Evolutionary conservation across 2,329 filamentous ascomycete species (phyloP).

Genomic region (Epichloe sibirici): DNA sequence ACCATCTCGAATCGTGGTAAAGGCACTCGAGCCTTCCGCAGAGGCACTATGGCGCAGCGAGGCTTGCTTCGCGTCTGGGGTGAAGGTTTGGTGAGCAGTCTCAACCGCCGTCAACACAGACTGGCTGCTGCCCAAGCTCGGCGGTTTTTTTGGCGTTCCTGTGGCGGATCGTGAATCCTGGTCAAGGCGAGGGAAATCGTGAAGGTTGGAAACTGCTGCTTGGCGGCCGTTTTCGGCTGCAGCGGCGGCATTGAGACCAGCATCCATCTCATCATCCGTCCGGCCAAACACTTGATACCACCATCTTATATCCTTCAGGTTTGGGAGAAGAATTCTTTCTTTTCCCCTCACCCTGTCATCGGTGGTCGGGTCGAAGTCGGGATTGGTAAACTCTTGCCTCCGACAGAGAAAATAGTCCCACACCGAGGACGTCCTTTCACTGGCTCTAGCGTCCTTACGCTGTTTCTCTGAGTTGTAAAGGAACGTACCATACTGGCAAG

Average conservation of each 20-base stretch:
- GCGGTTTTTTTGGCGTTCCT: constrained; percentile 26
- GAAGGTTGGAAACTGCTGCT: constrained; percentile 23
- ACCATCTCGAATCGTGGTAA: constrained; percentile 35
- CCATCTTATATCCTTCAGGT: constrained; percentile 71
- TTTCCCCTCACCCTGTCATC: constrained; percentile 71
- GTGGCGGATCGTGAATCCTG: constrained; percentile 11
- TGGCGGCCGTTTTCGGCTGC: constrained; percentile 33
- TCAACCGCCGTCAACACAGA: constrained; percentile 50
- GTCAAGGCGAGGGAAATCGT: constrained; percentile 15
- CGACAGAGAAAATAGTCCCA: constrained; percentile 93
- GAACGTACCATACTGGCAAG: constrained; percentile 94
- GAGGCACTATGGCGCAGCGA: constrained; percentile 32
- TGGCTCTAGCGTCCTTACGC: constrained; percentile 55
- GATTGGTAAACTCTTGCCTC: constrained; percentile 69
- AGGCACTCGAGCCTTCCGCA: constrained; percentile 30
- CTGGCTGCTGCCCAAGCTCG: constrained; percentile 27
- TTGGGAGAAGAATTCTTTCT: constrained; percentile 75
- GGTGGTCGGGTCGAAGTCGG: constrained; percentile 59
- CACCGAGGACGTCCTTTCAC: constrained; percentile 68
- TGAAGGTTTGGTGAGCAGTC: constrained; percentile 40
- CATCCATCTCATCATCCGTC: constrained; percentile 88
- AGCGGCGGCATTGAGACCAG: constrained; percentile 41
- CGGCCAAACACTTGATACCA: constrained; percentile 84
- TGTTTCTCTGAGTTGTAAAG: constrained; percentile 92
- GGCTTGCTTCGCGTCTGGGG: constrained; percentile 24